Evolutionary conservation across 1,139 yeast species (phyloP).

Genomic region (Magnusiomyces fungicola): DNA sequence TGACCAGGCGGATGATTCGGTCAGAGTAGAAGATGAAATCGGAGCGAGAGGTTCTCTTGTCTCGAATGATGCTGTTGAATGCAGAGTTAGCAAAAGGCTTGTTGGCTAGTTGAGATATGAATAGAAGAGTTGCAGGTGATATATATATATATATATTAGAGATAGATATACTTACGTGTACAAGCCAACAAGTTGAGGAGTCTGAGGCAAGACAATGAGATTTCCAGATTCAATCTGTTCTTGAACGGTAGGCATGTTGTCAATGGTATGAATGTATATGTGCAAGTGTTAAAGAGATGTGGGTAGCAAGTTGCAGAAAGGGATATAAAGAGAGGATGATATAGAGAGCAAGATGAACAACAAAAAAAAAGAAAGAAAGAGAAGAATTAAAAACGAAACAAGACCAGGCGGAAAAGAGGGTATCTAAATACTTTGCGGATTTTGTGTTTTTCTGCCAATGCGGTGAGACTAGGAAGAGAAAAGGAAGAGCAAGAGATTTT

Average conservation of each 20-base stretch:
- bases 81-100: too few species aligned
- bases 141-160: too few species aligned
- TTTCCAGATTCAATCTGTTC: background rate
- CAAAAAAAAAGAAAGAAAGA: background rate
- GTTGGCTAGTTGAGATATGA: too few species aligned
- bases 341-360: background rate
- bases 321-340: background rate
- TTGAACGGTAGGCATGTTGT: background rate
- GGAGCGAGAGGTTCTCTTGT: constrained; percentile 66
- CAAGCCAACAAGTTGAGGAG: constrained; percentile 80
- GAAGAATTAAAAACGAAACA: background rate
- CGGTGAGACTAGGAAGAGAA: too few species aligned
- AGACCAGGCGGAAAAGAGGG: background rate
- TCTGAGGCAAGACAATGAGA: constrained; percentile 55
- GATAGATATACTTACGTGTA: constrained; percentile 45
- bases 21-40: constrained; percentile 95
- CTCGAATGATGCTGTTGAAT: constrained; percentile 58
- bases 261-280: background rate
- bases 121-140: too few species aligned
- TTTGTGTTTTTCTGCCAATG: too few species aligned
- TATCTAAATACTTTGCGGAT: too few species aligned
- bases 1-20: constrained; percentile 83
- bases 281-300: background rate
- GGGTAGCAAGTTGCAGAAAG: too few species aligned
- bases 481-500: too few species aligned